Conservation (phyloP, 2,329 filamentous ascomycete genomes). For the Ceratocystis harringtonii region DNA sequence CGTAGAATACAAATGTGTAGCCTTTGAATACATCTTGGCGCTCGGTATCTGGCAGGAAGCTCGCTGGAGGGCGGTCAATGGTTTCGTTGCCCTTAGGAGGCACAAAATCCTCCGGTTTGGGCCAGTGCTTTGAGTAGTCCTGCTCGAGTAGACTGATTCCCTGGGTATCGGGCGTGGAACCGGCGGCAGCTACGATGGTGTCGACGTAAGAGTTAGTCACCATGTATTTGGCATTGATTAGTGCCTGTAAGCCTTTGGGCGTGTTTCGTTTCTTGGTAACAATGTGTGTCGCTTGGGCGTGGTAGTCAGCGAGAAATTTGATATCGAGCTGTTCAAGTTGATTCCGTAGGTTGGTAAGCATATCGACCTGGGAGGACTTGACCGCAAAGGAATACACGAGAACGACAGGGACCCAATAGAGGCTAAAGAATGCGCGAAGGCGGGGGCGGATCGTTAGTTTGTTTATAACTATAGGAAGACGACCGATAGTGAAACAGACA, state of each 20-base stretch:
- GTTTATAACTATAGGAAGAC: no score
- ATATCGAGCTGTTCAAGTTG: conserved; percentile 74
- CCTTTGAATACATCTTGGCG: conserved; percentile 65
- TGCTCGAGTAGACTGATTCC: conserved; percentile 48
- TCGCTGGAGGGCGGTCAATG: conserved; percentile 47
- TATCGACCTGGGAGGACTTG: conserved; percentile 53
- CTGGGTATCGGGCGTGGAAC: conserved; percentile 29
- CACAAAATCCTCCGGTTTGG: conserved; percentile 54
- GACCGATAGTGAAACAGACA: not conserved
- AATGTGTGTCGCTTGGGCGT: conserved; percentile 65
- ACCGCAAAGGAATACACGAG: conserved; percentile 65
- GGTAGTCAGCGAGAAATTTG: conserved; percentile 64
- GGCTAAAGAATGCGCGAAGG: conserved; percentile 29
- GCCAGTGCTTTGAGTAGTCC: conserved; percentile 70
- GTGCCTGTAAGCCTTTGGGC: conserved; percentile 67
- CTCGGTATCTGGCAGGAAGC: conserved; percentile 53
- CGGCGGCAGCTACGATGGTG: conserved; percentile 43
- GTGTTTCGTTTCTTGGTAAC: conserved; percentile 84
- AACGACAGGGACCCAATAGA: conserved; percentile 68
- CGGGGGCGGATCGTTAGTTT: conserved; percentile 15
- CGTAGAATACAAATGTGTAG: conserved; percentile 80
- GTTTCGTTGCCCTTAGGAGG: conserved; percentile 65
- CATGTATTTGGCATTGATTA: conserved; percentile 67
- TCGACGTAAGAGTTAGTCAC: conserved; percentile 62
- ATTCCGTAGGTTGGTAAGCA: conserved; percentile 45